Evolutionary conservation across 2,329 filamentous ascomycete species (phyloP).

Genomic region (Phialocephala sp.): DNA sequence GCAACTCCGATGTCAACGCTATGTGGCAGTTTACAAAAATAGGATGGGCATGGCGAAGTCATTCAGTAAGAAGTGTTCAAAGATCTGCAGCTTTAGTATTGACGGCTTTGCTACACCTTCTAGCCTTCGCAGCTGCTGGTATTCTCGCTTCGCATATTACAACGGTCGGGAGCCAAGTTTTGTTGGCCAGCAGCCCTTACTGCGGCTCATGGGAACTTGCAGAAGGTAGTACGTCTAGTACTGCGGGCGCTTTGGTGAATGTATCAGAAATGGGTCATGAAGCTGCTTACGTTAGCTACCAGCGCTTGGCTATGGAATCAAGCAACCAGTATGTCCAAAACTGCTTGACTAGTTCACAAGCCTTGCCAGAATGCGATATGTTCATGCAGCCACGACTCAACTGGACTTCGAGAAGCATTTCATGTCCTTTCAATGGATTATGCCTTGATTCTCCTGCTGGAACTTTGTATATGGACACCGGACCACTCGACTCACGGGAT

Average conservation of each 20-base stretch:
- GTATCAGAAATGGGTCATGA: background rate
- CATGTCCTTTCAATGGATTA: constrained; percentile 6
- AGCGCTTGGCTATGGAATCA: background rate
- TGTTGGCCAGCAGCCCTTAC: background rate
- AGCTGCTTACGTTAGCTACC: background rate
- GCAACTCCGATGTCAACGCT: constrained; percentile 3
- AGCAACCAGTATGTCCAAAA: constrained; percentile 2
- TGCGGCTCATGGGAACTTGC: background rate
- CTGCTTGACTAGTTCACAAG: background rate
- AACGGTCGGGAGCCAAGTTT: background rate
- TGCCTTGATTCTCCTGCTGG: background rate
- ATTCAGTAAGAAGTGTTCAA: background rate
- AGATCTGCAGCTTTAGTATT: background rate
- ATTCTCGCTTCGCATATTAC: background rate
- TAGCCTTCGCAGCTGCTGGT: background rate
- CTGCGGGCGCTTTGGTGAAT: background rate
- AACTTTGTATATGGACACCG: background rate
- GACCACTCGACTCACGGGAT: background rate
- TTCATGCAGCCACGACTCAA: background rate
- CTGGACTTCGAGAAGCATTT: background rate
- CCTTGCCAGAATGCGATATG: background rate
- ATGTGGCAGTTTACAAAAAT: constrained; percentile 6
- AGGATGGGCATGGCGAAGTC: constrained; percentile 6
- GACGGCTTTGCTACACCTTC: background rate
- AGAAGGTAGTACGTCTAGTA: background rate